Base-by-base conservation (phyloP, 164 flowering plant species). In the Euptelea pleiosperma region DNA sequence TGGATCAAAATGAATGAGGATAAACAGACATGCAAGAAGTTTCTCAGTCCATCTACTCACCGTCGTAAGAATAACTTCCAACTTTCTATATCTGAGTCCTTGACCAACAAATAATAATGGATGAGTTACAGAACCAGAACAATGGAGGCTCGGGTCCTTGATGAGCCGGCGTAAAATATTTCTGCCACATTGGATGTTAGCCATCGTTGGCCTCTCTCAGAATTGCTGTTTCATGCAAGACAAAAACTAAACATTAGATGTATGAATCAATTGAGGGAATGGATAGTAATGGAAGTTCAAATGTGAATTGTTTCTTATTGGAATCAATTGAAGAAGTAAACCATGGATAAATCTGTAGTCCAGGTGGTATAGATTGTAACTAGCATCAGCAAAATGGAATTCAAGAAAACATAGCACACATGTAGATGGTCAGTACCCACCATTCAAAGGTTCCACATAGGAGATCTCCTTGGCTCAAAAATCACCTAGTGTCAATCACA, bases 31-130 rank as follows among this genome's bases (percentile, higher is more conserved):
- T 29, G n/a, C 28, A 39, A 28, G 4, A 29, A 52, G 5, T 11
- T 26, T 0, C 11, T 19, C 10, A 22, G 12, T 60, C 11, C 12
- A 55, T 11, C 0, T 2, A 62, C 85, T 71, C 48, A 93, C 99
- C 48, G 87, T 82, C 1, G 99, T 91, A 28, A 94, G 93, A 67
- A 94, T 89, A 12, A 89, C 91, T 69, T 89, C 91, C 70, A 91
- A 69, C 67, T 81, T 89, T 48, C 96, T 77, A 61, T 73, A 87
- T 66, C 97, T 74, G 36, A 94, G 62, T 42, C 99, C 99, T 61
- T 91, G 96, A 51, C 76, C 80, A 35, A 65, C 64, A 60, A 67
- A 76, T 1, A 88, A 35, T 11, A 83, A 42, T 0, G 97, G 99
- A 58, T 86, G 74, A 37, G 80, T 48, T 21, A 64, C 15, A 1